Evolutionary conservation across 2,329 filamentous ascomycete genomes (phyloP), one percentile per base, ranked within the genome.

Genomic region (Teratosphaeria viscida): DNA sequence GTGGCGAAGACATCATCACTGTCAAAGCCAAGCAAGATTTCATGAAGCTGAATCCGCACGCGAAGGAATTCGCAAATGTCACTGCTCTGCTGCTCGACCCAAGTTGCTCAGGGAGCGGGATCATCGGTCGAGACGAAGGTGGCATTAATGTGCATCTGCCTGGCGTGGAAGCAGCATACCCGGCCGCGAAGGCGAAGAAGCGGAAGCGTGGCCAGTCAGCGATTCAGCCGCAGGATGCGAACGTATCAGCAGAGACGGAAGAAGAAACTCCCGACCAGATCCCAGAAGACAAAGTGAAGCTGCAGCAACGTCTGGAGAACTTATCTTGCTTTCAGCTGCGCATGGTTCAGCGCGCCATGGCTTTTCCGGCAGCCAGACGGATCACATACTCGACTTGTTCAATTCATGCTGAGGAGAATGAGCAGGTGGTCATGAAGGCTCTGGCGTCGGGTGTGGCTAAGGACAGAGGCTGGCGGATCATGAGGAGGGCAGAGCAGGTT

Each of bases 381-480:
- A 85, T 97, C 52, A 92, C 90, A 0, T 99, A 97, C 72, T 96
- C 91, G 37, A 97, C 94, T 0, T 99, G 94, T 72, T 97, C 92
- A 0, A 77, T 96, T 2, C 87, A 97, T 71, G 82, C 84, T 0
- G 83, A 89, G 64, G 94, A 99, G 73, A 97, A 99, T 67, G 94
- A 99, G 74, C 75, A 81, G 1, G 92, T 97, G 0, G 90, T 96
- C 0, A 74, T 86, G 59, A 80, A 82, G 54, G 88, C 90, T 0
- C 77, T 97, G 43, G 72, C 74, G 6, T 92, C 89, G 0, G 77
- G 83, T 0, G 73, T 88, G 11, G 91, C 90, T 0, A 79, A 76
- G 63, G 71, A 79, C 61, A 75, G 81, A 32, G 89, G 90, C 0
- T 99, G 94, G 94, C 81, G 82, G 37, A 80, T 96, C n/a, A 71